phyloP scores from a whole-genome alignment of 2,329 filamentous ascomycete genomes.

The Cladosporium sp. region DNA sequence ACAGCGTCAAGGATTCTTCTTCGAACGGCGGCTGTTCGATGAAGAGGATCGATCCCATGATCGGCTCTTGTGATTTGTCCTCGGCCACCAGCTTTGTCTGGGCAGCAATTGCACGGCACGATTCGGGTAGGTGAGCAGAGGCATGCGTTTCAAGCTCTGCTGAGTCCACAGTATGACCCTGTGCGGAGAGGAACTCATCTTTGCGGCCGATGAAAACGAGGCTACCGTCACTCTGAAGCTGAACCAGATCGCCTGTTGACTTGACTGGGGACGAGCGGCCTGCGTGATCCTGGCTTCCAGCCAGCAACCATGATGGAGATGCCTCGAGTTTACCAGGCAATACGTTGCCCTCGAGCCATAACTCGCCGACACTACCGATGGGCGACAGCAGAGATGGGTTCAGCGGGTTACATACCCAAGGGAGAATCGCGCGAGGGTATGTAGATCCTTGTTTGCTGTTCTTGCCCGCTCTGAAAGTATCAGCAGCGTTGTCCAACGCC shows the following conservation, averaged over 20 bases:
- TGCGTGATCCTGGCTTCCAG: not conserved
- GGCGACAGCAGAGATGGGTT: slow-evolving; percentile 30
- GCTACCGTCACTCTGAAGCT: slow-evolving; percentile 16
- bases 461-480: not conserved
- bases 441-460: slow-evolving; percentile 1
- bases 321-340: slow-evolving; percentile 27
- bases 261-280: slow-evolving; percentile 27
- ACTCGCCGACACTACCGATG: slow-evolving; percentile 34
- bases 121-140: slow-evolving; percentile 31
- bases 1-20: slow-evolving; percentile 27
- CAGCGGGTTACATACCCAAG: slow-evolving; percentile 29
- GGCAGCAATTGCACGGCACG: slow-evolving; percentile 21
- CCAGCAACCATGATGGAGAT: slow-evolving; percentile 13
- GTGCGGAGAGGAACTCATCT: slow-evolving; percentile 74
- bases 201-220: slow-evolving; percentile 58
- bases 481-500: not conserved
- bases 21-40: slow-evolving; percentile 29
- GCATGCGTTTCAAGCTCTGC: slow-evolving; percentile 58
- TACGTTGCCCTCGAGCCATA: slow-evolving; percentile 28
- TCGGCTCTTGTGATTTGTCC: slow-evolving; percentile 13
- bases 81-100: slow-evolving; percentile 22
- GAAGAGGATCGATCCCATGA: slow-evolving; percentile 25
- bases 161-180: slow-evolving; percentile 72
- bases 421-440: slow-evolving; percentile 1
- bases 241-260: slow-evolving; percentile 21